These are phyloP conservation scores for Fusarium guadeloupense DNA, from an alignment of 2,329 filamentous ascomycete species.

Conservation along the genomic window DNA sequence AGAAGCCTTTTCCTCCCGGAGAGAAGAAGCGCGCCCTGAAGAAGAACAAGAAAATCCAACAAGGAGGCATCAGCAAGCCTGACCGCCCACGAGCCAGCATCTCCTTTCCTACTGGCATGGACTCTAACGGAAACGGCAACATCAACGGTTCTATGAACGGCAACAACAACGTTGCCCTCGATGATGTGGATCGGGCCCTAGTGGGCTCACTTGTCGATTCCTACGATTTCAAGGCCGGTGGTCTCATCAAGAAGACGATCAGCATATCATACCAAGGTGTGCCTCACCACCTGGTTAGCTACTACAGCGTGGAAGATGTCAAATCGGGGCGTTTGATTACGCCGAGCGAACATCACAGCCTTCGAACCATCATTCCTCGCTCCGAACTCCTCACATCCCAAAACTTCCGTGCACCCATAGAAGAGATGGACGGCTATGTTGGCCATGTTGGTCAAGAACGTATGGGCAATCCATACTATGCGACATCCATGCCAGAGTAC, in stretches of 20 bases:
- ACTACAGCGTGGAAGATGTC: conserved; percentile 87
- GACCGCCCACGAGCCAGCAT: conserved; percentile 39
- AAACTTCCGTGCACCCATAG: conserved; percentile 73
- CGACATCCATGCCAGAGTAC: conserved; percentile 23
- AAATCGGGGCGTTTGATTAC: conserved; percentile 65
- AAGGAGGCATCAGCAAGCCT: conserved; percentile 51
- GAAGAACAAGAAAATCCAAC: conserved; percentile 59
- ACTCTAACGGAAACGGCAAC: conserved; percentile 28
- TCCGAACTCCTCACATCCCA: conserved; percentile 67
- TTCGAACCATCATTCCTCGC: conserved; percentile 61
- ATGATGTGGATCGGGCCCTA: conserved; percentile 55
- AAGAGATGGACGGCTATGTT: conserved; percentile 60
- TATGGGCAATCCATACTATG: conserved; percentile 4
- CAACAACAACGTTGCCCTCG: conserved; percentile 14
- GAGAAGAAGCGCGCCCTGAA: conserved; percentile 88
- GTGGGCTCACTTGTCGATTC: conserved; percentile 90
- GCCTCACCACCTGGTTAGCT: conserved; percentile 86
- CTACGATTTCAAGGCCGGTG: conserved; percentile 84
- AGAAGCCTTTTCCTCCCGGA: conserved; percentile 79
- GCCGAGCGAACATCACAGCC: conserved; percentile 60
- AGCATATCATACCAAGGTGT: conserved; percentile 79
- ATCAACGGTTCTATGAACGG: background rate
- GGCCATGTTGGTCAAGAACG: background rate
- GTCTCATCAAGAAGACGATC: conserved; percentile 92
- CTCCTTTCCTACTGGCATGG: conserved; percentile 20